Percentiles rank a stretch among this genome's conserved stretches.
phyloP scores from a whole-genome alignment of 108 stramenopile genomes.

The Thalassiosira profunda region DNA sequence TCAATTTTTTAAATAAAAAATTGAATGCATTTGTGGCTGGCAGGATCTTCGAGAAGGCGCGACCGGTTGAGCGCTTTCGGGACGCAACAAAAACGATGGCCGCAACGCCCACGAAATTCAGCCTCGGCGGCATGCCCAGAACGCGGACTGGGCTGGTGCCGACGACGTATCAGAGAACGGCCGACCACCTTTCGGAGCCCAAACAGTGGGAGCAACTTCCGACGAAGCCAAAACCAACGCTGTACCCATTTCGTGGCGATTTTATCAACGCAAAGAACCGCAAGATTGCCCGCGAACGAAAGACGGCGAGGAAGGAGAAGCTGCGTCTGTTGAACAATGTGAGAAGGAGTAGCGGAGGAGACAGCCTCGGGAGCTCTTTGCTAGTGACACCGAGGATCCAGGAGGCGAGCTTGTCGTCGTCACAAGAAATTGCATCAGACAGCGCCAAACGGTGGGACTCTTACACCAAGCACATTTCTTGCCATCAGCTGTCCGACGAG shows the following conservation, averaged over 20 bases:
- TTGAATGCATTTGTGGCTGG: too few species aligned
- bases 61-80: too few species aligned
- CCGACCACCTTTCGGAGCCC: neutral
- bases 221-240: slow-evolving; percentile 1
- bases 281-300: neutral
- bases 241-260: slow-evolving; percentile 32
- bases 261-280: slow-evolving; percentile 19
- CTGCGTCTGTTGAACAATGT: too few species aligned
- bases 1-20: too few species aligned
- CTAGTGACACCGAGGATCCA: too few species aligned
- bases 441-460: slow-evolving; percentile 16
- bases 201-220: slow-evolving; percentile 9
- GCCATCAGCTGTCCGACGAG: neutral
- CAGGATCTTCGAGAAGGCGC: too few species aligned
- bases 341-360: too few species aligned
- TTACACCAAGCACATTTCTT: slow-evolving; percentile 19
- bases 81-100: too few species aligned
- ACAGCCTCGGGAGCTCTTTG: too few species aligned
- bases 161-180: slow-evolving; percentile 1
- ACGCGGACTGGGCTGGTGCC: slow-evolving; percentile 28
- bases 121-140: slow-evolving; percentile 13
- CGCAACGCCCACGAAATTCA: too few species aligned
- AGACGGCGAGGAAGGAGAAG: neutral
- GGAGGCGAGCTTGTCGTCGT: neutral
- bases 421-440: neutral